Evolutionary conservation across 345 rosid species (phyloP).

Genomic region (Syzygium jambos): DNA sequence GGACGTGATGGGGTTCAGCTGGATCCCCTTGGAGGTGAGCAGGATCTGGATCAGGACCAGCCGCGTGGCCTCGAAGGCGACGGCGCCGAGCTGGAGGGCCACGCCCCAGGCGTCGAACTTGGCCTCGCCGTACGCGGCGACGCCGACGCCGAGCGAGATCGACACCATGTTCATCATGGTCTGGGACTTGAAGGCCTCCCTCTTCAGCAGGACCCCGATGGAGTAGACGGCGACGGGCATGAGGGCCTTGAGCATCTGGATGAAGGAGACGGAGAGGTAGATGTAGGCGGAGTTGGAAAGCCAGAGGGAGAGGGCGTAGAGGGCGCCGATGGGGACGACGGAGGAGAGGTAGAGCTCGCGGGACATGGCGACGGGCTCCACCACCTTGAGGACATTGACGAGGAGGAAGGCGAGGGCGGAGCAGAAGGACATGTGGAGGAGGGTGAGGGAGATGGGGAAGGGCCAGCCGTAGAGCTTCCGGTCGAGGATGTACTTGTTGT

Average conservation of each 20-base stretch:
- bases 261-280: conserved; percentile 89
- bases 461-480: conserved; percentile 98
- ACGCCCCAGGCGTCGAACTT: conserved; percentile 94
- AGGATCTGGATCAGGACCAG: conserved; percentile 90
- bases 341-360: conserved; percentile 71
- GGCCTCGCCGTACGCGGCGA: conserved; percentile 91
- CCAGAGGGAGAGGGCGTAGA: conserved; percentile 90
- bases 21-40: conserved; percentile 77
- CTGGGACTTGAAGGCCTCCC: conserved; percentile 55
- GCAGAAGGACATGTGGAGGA: conserved; percentile 98
- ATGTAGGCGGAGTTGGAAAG: conserved; percentile 94
- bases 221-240: conserved; percentile 99
- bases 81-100: conserved; percentile 77
- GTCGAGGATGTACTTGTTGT: conserved; percentile 99
- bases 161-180: conserved; percentile 89
- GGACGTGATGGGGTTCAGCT: conserved; percentile 76
- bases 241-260: conserved; percentile 27
- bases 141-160: conserved; percentile 77
- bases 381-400: conserved; percentile 79
- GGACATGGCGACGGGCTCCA: conserved; percentile 82
- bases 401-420: conserved; percentile 74
- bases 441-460: conserved; percentile 86
- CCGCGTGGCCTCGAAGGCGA: conserved; percentile 87
- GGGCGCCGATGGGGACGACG: conserved; percentile 88
- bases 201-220: conserved; percentile 61